These are phyloP conservation scores for Sordaria brevicollis DNA, from an alignment of 495 filamentous ascomycete genomes.

Conservation along the genomic window DNA sequence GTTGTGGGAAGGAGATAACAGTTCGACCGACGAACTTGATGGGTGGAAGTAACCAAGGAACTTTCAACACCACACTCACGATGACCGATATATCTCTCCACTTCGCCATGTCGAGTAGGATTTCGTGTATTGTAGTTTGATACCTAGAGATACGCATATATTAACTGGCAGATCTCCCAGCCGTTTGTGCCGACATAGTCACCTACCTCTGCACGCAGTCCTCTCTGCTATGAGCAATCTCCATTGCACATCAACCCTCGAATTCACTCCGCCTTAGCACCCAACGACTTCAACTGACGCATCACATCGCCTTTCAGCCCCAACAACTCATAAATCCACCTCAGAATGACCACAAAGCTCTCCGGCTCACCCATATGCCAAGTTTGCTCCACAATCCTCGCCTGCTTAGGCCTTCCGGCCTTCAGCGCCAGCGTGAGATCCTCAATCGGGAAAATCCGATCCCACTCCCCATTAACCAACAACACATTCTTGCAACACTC, in stretches of 20 bases:
- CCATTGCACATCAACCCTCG: background rate
- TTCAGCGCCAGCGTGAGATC: constrained; percentile 50
- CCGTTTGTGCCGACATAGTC: too few relatives aligned
- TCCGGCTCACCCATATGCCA: constrained; percentile 21
- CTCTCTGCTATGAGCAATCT: too few relatives aligned
- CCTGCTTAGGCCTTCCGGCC: constrained; percentile 49
- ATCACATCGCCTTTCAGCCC: constrained; percentile 9
- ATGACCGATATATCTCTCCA: too few relatives aligned
- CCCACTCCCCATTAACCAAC: constrained; percentile 56
- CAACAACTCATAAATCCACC: constrained; percentile 14
- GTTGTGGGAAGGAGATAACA: too few relatives aligned
- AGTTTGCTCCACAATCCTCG: constrained; percentile 25
- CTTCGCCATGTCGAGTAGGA: too few relatives aligned
- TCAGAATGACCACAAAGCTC: constrained; percentile 10
- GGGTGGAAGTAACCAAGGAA: too few relatives aligned
- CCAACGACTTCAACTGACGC: constrained; percentile 2
- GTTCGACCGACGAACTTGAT: too few relatives aligned
- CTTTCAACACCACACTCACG: too few relatives aligned
- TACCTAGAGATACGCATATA: too few relatives aligned
- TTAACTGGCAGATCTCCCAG: too few relatives aligned
- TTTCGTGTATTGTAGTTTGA: too few relatives aligned
- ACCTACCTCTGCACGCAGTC: too few relatives aligned
- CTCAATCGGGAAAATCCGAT: constrained; percentile 63
- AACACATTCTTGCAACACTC: constrained; percentile 48
- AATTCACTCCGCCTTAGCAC: constrained; percentile 9